phyloP scores from a whole-genome alignment of 768 basidiomycete species.

The Hericium alpestre region DNA sequence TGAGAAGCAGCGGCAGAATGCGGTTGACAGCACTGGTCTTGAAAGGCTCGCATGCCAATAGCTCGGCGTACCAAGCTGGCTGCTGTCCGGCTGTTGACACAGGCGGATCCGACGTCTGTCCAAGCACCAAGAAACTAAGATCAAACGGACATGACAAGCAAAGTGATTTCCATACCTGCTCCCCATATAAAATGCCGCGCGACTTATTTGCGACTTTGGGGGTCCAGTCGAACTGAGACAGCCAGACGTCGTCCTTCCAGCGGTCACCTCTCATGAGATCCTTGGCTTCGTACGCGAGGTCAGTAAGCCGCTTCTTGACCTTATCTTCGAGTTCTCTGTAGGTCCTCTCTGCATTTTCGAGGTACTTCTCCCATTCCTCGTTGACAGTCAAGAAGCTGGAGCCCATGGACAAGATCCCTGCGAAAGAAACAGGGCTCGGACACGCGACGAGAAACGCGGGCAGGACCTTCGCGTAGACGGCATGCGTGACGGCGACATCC shows the following conservation, averaged over 20 bases:
- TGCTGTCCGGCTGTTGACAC: neutral
- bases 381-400: conserved; percentile 87
- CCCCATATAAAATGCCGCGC: conserved; percentile 39
- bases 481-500: conserved; percentile 79
- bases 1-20: conserved; percentile 59
- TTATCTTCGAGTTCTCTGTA: conserved; percentile 62
- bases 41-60: conserved; percentile 35
- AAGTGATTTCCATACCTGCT: conserved; percentile 17
- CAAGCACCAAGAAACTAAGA: neutral
- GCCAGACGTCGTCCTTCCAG: conserved; percentile 74
- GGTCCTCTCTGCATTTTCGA: conserved; percentile 64
- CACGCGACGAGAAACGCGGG: conserved; percentile 76
- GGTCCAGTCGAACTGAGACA: conserved; percentile 90
- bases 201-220: conserved; percentile 70
- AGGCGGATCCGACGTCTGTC: neutral
- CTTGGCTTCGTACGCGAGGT: conserved; percentile 53
- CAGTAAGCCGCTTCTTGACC: conserved; percentile 49
- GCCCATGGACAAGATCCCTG: conserved; percentile 86
- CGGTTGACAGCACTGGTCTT: conserved; percentile 33
- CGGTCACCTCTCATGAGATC: conserved; percentile 35
- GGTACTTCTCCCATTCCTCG: conserved; percentile 77
- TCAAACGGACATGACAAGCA: neutral
- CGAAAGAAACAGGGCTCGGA: conserved; percentile 88
- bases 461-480: conserved; percentile 65
- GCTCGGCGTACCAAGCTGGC: conserved; percentile 49